Conservation (phyloP, 257 asterid species). For the Forsythia viridissima region DNA sequence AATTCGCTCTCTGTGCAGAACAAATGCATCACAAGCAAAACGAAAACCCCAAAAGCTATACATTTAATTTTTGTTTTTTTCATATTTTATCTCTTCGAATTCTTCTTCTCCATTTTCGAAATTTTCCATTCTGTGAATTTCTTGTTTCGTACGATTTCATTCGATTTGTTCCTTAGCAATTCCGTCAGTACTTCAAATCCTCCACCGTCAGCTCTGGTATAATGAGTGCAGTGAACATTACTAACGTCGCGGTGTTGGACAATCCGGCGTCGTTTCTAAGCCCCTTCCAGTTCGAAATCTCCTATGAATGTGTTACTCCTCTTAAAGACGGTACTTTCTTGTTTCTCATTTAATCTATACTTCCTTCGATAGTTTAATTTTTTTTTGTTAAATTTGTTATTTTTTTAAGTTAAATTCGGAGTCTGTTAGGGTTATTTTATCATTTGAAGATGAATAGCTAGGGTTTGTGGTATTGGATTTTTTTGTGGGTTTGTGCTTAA, state of each 20-base stretch:
- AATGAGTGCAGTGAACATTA: slow-evolving; percentile 93
- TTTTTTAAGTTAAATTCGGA: neutral
- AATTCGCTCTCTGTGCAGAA: neutral
- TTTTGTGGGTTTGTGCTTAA: slow-evolving; percentile 1
- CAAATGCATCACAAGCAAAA: neutral
- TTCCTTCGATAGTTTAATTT: neutral
- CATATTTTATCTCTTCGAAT: slow-evolving; percentile 11
- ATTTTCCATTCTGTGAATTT: slow-evolving; percentile 30
- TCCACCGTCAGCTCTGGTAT: slow-evolving; percentile 18
- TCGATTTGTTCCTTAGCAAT: slow-evolving; percentile 13
- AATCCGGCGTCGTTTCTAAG: slow-evolving; percentile 86
- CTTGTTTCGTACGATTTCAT: slow-evolving; percentile 11
- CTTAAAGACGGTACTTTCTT: slow-evolving; percentile 72
- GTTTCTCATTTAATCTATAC: neutral
- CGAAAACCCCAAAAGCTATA: slow-evolving; percentile 11
- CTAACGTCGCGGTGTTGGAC: slow-evolving; percentile 89
- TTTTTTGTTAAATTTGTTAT: neutral
- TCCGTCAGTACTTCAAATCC: slow-evolving; percentile 3
- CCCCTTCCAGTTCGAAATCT: slow-evolving; percentile 94
- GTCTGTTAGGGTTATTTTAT: slow-evolving; percentile 34
- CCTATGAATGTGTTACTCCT: slow-evolving; percentile 88
- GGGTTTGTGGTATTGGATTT: neutral
- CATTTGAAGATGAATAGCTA: neutral
- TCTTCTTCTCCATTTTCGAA: neutral
- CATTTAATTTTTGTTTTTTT: slow-evolving; percentile 17